A percentile compares a stretch with the other conserved stretches of the same genome.
Evolutionary conservation across 2,329 filamentous ascomycete genomes (phyloP).

Genomic region (Fusarium caatingaense): DNA sequence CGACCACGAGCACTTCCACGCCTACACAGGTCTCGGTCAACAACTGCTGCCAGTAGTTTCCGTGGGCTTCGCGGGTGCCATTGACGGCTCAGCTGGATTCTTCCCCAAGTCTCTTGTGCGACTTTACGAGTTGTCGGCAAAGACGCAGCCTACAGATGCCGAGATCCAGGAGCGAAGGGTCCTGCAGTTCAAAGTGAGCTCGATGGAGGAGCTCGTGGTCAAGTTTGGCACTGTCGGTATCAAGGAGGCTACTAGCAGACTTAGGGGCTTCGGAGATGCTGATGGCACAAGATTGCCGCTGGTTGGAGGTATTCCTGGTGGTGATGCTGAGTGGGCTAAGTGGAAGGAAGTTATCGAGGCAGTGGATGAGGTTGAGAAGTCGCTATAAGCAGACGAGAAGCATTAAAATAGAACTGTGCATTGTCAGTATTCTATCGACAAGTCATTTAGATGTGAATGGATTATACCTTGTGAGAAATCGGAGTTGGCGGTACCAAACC

Average conservation of each 20-base stretch:
- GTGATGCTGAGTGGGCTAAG: constrained; percentile 66
- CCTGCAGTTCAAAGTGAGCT: constrained; percentile 70
- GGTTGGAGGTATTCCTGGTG: constrained; percentile 66
- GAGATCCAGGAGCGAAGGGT: constrained; percentile 62
- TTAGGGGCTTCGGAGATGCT: constrained; percentile 68
- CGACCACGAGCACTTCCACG: constrained; percentile 67
- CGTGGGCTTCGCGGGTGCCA: constrained; percentile 69
- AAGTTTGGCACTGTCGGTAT: constrained; percentile 72
- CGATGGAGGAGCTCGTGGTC: constrained; percentile 71
- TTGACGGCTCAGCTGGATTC: constrained; percentile 71
- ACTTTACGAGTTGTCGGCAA: constrained; percentile 62
- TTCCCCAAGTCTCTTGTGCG: constrained; percentile 71
- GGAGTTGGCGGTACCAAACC: neutral
- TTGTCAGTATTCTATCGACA: neutral
- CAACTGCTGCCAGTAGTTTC: constrained; percentile 70
- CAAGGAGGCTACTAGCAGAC: constrained; percentile 70
- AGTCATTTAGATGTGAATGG: neutral
- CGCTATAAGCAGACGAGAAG: constrained; percentile 23
- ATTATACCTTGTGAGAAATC: neutral
- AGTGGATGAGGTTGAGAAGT: constrained; percentile 57
- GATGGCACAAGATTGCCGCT: constrained; percentile 71
- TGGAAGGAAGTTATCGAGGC: constrained; percentile 60
- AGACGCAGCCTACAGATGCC: constrained; percentile 50
- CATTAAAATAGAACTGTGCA: neutral
- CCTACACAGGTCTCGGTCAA: constrained; percentile 74